A percentile compares a stretch with the other conserved stretches of the same genome.
These are phyloP conservation scores for Pholiota microspora DNA, from an alignment of 768 basidiomycete species.

Conservation along the genomic window DNA sequence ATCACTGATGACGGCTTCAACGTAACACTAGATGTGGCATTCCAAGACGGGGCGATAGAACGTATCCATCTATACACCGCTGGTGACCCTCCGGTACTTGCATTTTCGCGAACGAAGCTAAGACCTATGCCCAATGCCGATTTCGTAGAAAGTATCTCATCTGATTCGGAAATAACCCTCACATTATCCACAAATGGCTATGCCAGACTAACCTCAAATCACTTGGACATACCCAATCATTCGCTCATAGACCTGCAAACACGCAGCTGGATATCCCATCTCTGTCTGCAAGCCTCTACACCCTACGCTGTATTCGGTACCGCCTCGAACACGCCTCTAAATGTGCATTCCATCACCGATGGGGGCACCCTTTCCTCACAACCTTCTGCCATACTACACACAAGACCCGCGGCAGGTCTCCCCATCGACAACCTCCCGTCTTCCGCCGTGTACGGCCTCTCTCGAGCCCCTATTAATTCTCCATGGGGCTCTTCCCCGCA, in stretches of 20 bases:
- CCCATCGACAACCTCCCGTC: constrained; percentile 21
- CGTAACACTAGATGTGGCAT: constrained; percentile 51
- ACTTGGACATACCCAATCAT: neutral
- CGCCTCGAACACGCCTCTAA: constrained; percentile 56
- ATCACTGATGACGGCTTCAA: constrained; percentile 43
- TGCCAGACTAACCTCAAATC: constrained; percentile 13
- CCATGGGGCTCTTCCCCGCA: constrained; percentile 72
- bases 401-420: constrained; percentile 24
- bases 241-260: constrained; percentile 40
- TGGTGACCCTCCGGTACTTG: constrained; percentile 14
- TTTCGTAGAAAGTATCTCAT: constrained; percentile 55
- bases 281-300: constrained; percentile 47
- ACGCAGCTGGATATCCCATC: constrained; percentile 64
- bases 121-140: constrained; percentile 38
- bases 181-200: constrained; percentile 48
- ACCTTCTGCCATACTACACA: constrained; percentile 50
- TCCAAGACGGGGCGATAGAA: constrained; percentile 57
- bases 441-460: constrained; percentile 74
- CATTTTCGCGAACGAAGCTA: constrained; percentile 22
- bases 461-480: constrained; percentile 55
- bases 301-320: constrained; percentile 72
- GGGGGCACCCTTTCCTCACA: constrained; percentile 37
- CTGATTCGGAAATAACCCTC: constrained; percentile 42
- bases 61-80: constrained; percentile 30
- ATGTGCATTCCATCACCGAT: constrained; percentile 51